Evolutionary conservation across 345 rosid genomes (phyloP).

Genomic region (Syzygium jambos): DNA sequence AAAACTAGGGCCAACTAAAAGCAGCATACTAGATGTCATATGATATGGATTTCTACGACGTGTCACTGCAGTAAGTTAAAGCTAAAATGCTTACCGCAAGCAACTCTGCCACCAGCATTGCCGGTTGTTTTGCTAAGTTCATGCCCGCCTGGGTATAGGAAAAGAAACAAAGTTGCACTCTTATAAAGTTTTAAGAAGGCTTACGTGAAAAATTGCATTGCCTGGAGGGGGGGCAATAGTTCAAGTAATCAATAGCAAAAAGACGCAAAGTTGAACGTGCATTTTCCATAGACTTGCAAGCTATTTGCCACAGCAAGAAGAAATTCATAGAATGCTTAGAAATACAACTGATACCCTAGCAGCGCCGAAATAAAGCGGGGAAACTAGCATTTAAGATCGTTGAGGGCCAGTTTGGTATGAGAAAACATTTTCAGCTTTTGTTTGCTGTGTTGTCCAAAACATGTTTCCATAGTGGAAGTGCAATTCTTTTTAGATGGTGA

Average conservation of each 20-base stretch:
- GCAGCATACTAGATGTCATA: not conserved
- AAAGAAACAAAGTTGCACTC: not conserved
- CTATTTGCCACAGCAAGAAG: not conserved
- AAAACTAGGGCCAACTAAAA: not conserved
- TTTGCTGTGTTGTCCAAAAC: not conserved
- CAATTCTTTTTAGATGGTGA: not conserved
- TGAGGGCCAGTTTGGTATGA: not conserved
- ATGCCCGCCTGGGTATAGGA: slow-evolving; percentile 57
- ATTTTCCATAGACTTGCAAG: not conserved
- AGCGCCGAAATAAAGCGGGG: not conserved
- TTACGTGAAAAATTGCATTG: not conserved
- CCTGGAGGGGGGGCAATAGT: not conserved
- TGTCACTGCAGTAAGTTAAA: not conserved
- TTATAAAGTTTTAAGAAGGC: not conserved
- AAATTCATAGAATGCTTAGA: not conserved
- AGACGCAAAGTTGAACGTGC: not conserved
- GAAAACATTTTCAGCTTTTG: not conserved
- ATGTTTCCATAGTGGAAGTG: not conserved
- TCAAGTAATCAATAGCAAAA: not conserved
- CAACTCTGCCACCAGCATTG: slow-evolving; percentile 91
- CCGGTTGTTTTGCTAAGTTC: slow-evolving; percentile 88
- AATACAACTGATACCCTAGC: not conserved
- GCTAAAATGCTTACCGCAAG: slow-evolving; percentile 55
- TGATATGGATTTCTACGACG: not conserved
- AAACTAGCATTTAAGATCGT: not conserved